Base-by-base conservation (phyloP, 345 rosid species). In the Corymbia maculata region DNA sequence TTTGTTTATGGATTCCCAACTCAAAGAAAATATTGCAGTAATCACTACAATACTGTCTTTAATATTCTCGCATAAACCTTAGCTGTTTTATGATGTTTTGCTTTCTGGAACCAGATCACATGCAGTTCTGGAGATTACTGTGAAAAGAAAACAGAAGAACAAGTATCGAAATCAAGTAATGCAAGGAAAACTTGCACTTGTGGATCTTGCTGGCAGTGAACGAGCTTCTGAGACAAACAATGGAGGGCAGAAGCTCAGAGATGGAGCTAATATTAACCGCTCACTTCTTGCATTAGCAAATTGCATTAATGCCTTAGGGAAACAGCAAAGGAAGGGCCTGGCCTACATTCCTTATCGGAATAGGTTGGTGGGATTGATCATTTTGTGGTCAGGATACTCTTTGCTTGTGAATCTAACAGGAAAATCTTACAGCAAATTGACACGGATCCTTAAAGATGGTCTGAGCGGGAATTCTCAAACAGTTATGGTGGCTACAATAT, bases 181-280 rank as follows among this genome's bases (percentile, higher is more conserved):
- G 93, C 92, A 88, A 91, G 99, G 99, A 88, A 97, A 97, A 92
- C 98, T 97, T 86, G 97, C 99, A 85, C 99, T 97, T 89, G 99
- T 97, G 85, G 99, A 97, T 93, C 99, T 97, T 91, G 99, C 99
- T 88, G 99, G 99, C 59, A 97, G 99, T 93, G 99, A 97, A 92
- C 93, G 99, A 91, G 98, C 99, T 86, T 94, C 99, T 85, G 99
- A 97, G 92, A 95, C 99, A 49, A 97, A 97, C 90, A 95, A 90
- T 85, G 97, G 95, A 49, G 99, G 99, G 86, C 96, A 95, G 90
- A 97, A 97, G 93, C 93, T 97, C 86, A 95, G 99, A 87, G 99
- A 96, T 93, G 99, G 99, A 86, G 99, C 98, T 75, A 97, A 96
- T 79, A 97, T 97, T 51, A 96, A 96, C 88, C 96, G 98, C 51